Percentiles rank a stretch among this genome's conserved stretches.
phyloP scores from a whole-genome alignment of 2,329 filamentous ascomycete species.

The Trichoderma semiorbis region DNA sequence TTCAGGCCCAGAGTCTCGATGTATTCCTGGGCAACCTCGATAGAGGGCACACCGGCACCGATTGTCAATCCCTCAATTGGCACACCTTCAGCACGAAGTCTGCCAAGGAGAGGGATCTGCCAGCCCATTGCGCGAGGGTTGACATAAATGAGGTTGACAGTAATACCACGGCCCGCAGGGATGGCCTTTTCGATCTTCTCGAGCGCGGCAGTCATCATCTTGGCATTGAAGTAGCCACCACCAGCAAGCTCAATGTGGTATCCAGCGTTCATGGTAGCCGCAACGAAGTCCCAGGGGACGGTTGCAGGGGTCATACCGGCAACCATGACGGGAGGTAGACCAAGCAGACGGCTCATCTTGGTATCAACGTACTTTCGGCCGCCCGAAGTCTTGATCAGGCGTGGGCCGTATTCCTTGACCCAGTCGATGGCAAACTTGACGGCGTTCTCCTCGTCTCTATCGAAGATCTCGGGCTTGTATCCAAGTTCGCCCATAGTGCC shows the following conservation, averaged over 20 bases:
- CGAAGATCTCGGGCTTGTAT: conserved; percentile 97
- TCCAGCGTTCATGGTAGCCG: conserved; percentile 90
- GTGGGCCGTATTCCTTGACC: conserved; percentile 96
- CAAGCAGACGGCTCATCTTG: conserved; percentile 86
- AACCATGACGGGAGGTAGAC: conserved; percentile 82
- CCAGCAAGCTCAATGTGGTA: conserved; percentile 90
- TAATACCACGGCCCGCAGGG: conserved; percentile 81
- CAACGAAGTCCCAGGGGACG: conserved; percentile 86
- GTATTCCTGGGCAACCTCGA: conserved; percentile 90
- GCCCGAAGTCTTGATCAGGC: conserved; percentile 80
- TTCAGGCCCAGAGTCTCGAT: conserved; percentile 89
- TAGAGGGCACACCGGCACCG: conserved; percentile 87
- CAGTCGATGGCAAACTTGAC: conserved; percentile 95
- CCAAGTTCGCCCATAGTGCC: conserved; percentile 88
- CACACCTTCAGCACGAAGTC: conserved; percentile 77
- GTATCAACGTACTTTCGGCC: conserved; percentile 93
- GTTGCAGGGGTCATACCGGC: conserved; percentile 93
- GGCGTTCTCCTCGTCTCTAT: conserved; percentile 90
- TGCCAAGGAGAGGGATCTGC: conserved; percentile 82
- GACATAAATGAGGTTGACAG: conserved; percentile 87
- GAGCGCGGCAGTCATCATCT: conserved; percentile 78
- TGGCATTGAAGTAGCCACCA: conserved; percentile 83
- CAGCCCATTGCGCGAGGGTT: conserved; percentile 85
- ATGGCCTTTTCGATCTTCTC: conserved; percentile 81
- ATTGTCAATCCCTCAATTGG: conserved; percentile 91